These are phyloP conservation scores for Solanum hybrid DNA, from an alignment of 305 asterid genomes.

Conservation along the genomic window DNA sequence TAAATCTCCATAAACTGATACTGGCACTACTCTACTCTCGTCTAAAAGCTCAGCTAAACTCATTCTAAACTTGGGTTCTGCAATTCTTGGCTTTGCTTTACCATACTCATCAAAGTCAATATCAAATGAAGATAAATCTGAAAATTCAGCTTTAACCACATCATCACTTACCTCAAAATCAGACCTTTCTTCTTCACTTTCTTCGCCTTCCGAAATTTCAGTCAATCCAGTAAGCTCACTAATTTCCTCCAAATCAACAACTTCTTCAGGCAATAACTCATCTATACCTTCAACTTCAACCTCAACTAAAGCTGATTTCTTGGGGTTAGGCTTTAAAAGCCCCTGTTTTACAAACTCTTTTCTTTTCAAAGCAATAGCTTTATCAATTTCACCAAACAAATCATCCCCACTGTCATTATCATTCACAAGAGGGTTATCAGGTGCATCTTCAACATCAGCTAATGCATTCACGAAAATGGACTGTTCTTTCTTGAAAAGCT, in stretches of 20 bases:
- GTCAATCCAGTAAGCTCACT: conserved; percentile 59
- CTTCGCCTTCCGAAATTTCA: conserved; percentile 26
- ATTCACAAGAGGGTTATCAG: conserved; percentile 10
- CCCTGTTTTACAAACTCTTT: conserved; percentile 79
- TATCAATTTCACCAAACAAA: conserved; percentile 85
- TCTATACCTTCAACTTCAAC: conserved; percentile 28
- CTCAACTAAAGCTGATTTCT: conserved; percentile 14
- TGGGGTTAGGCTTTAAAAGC: conserved; percentile 48
- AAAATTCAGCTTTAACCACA: conserved; percentile 15
- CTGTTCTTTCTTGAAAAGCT: conserved; percentile 51
- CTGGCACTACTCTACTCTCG: conserved; percentile 79
- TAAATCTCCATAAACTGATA: conserved; percentile 68
- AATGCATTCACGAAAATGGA: conserved; percentile 63
- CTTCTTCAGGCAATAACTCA: conserved; percentile 83
- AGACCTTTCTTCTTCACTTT: conserved; percentile 24
- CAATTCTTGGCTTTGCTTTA: conserved; percentile 49
- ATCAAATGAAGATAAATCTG: conserved; percentile 43
- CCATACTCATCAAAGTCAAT: conserved; percentile 73
- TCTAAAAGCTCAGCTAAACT: conserved; percentile 86
- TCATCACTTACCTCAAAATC: conserved; percentile 54
- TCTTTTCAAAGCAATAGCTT: conserved; percentile 82
- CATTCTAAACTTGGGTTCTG: conserved; percentile 75
- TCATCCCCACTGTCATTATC: conserved; percentile 55
- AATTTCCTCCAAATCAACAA: conserved; percentile 82
- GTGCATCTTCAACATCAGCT: conserved; percentile 59